phyloP scores from a whole-genome alignment of 2,329 filamentous ascomycete species.

The Epichloe festucae region DNA sequence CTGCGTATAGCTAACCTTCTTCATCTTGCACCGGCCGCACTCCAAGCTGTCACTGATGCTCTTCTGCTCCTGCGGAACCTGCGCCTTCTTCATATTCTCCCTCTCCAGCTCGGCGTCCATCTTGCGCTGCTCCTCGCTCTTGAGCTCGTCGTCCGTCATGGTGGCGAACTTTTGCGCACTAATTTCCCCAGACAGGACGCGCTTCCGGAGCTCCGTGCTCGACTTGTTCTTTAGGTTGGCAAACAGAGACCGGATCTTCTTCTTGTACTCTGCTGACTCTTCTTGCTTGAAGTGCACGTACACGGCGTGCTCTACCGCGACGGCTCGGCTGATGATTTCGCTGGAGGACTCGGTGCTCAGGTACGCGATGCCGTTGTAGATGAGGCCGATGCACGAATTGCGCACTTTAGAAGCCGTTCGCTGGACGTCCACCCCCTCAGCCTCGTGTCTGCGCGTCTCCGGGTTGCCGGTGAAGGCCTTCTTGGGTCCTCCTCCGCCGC shows the following conservation, averaged over 20 bases:
- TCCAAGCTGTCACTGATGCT: slow-evolving; percentile 77
- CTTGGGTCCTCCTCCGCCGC: slow-evolving; percentile 26
- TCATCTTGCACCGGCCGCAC: slow-evolving; percentile 85
- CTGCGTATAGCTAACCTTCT: slow-evolving; percentile 90
- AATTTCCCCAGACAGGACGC: slow-evolving; percentile 66
- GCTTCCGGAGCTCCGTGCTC: slow-evolving; percentile 63
- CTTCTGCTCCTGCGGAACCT: slow-evolving; percentile 86
- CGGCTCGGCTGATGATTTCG: slow-evolving; percentile 57
- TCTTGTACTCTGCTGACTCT: slow-evolving; percentile 57
- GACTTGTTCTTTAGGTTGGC: slow-evolving; percentile 89
- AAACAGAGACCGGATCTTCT: slow-evolving; percentile 84
- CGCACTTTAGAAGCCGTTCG: slow-evolving; percentile 62
- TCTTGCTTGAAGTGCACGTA: slow-evolving; percentile 58
- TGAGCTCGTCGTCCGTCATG: slow-evolving; percentile 86
- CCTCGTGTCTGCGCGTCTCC: slow-evolving; percentile 69
- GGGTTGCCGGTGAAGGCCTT: slow-evolving; percentile 48
- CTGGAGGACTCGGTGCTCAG: slow-evolving; percentile 59
- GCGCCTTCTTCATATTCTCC: slow-evolving; percentile 95
- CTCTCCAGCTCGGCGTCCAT: slow-evolving; percentile 65
- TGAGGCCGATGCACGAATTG: slow-evolving; percentile 75
- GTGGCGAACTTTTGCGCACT: slow-evolving; percentile 59
- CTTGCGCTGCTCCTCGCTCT: slow-evolving; percentile 67
- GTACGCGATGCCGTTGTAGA: slow-evolving; percentile 80
- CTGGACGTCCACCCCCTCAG: slow-evolving; percentile 66
- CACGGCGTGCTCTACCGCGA: slow-evolving; percentile 75